Evolutionary conservation across 2,329 filamentous ascomycete species (phyloP), one percentile per base, ranked within the genome.

Genomic region (Teratosphaeriaceae sp.): DNA sequence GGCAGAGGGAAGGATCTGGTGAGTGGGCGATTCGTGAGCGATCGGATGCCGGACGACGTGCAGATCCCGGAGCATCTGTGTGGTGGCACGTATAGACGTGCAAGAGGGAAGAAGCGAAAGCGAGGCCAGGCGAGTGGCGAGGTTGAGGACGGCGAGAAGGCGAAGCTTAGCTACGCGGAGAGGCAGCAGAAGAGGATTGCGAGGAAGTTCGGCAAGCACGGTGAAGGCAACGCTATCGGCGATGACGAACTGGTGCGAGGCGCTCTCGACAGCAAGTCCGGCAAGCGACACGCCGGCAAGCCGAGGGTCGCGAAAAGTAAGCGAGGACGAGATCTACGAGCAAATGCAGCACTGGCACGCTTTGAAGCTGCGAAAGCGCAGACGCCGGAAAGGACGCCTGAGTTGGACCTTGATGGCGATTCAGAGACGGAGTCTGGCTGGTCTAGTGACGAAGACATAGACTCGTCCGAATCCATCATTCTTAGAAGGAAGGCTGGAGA

Each of bases 121-220:
- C 67, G 70, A 44, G 65, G n/a, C n/a, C n/a, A n/a, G n/a, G n/a
- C n/a, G n/a, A n/a, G 65, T 18, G 67, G 65, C 45, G 52, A 64
- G 55, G 63, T 53, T 3, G 52, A 48, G 2, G 62, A 58, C 23
- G 45, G 39, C 52, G 65, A 74, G 38, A 68, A 66, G 53, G 67
- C 71, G 65, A 70, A 55, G 34, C 54, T 82, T 22, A 79, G 74
- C 5, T 87, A 87, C 62, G 79, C 82, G 35, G 85, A 90, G 65
- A 74, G 76, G 55, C 82, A 88, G 61, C 80, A 88, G 60, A 72
- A 78, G 49, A 74, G 80, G 41, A 88, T 88, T 35, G 65, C 79
- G 51, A 87, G 78, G 64, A 89, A 87, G 62, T 90, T 90, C 60
- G 85, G 85, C 11, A 88, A 85, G 62, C 90, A 92, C 62, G 86